Percentiles rank a stretch among this genome's conserved stretches.
Evolutionary conservation across 495 filamentous ascomycete genomes (phyloP).

Genomic region (Trichoderma orchidacearum): DNA sequence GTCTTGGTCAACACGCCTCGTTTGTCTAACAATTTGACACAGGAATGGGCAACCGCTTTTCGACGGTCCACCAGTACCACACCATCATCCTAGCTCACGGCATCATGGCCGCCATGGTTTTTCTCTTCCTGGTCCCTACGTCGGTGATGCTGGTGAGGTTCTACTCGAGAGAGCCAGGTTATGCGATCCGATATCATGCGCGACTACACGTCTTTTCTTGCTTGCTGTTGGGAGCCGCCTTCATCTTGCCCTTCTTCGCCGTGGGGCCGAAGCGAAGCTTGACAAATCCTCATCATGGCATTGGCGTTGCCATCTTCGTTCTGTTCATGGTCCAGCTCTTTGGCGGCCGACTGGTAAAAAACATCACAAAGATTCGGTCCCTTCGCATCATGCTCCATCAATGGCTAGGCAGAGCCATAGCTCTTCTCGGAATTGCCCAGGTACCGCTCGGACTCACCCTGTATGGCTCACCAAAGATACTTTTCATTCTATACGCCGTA

Average conservation of each 20-base stretch:
- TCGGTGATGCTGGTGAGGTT: slow-evolving; percentile 72
- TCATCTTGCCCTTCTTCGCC: slow-evolving; percentile 67
- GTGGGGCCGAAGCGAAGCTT: slow-evolving; percentile 63
- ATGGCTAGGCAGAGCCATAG: slow-evolving; percentile 68
- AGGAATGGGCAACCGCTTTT: slow-evolving; percentile 91
- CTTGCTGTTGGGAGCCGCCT: slow-evolving; percentile 53
- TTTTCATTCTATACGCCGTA: slow-evolving; percentile 77
- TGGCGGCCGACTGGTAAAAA: slow-evolving; percentile 59
- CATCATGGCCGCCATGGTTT: slow-evolving; percentile 74
- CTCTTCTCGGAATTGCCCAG: slow-evolving; percentile 71
- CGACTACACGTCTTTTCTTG: slow-evolving; percentile 78
- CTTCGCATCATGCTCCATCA: slow-evolving; percentile 72
- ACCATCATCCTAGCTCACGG: slow-evolving; percentile 70
- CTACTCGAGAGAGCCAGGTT: slow-evolving; percentile 40
- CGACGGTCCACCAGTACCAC: slow-evolving; percentile 61
- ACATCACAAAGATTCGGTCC: slow-evolving; percentile 38
- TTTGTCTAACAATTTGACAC: slow-evolving; percentile 6
- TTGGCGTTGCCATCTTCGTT: slow-evolving; percentile 81
- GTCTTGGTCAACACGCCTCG: neutral
- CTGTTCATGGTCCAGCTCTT: slow-evolving; percentile 69
- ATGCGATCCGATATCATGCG: slow-evolving; percentile 65
- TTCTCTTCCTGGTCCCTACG: slow-evolving; percentile 68
- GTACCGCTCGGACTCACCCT: slow-evolving; percentile 81
- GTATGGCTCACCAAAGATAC: slow-evolving; percentile 73
- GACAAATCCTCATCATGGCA: slow-evolving; percentile 90